These are phyloP conservation scores for Parastagonospora avenae DNA, from an alignment of 2,329 filamentous ascomycete genomes.

Conservation along the genomic window DNA sequence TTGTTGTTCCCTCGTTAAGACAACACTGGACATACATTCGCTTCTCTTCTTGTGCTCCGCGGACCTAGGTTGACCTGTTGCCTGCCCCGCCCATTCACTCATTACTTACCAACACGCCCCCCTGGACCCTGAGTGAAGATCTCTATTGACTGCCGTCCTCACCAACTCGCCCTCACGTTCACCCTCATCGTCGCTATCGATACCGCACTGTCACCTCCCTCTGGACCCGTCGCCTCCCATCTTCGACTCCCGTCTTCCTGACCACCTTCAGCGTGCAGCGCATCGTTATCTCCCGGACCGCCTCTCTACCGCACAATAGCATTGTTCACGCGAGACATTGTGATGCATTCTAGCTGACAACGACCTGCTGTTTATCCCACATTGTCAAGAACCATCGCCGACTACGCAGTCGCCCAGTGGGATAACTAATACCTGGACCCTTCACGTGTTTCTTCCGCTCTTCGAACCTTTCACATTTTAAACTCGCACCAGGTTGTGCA, in stretches of 20 bases:
- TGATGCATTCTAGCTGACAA: constrained; percentile 39
- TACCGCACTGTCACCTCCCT: not conserved
- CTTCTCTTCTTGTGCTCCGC: constrained; percentile 8
- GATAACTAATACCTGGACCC: constrained; percentile 18
- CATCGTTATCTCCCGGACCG: constrained; percentile 16
- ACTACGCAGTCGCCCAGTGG: constrained; percentile 18
- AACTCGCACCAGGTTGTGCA: constrained; percentile 23
- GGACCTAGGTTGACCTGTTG: constrained; percentile 2
- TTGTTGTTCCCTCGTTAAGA: constrained; percentile 43
- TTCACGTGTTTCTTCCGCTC: constrained; percentile 10
- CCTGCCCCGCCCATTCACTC: constrained; percentile 4
- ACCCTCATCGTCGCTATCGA: constrained; percentile 8
- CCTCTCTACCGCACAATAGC: constrained; percentile 8
- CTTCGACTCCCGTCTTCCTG: not conserved
- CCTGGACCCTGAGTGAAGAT: constrained; percentile 8
- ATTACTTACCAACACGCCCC: not conserved
- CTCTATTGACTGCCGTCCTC: constrained; percentile 10
- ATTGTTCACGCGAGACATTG: constrained; percentile 18
- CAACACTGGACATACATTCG: constrained; percentile 28
- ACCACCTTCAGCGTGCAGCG: constrained; percentile 24
- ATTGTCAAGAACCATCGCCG: constrained; percentile 24
- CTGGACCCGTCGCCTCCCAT: not conserved
- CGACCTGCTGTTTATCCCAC: constrained; percentile 22
- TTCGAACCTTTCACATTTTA: constrained; percentile 10
- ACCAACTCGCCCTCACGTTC: constrained; percentile 1